Conservation (phyloP, 2,329 filamentous ascomycete species). For the Didymellaceae sp. region DNA sequence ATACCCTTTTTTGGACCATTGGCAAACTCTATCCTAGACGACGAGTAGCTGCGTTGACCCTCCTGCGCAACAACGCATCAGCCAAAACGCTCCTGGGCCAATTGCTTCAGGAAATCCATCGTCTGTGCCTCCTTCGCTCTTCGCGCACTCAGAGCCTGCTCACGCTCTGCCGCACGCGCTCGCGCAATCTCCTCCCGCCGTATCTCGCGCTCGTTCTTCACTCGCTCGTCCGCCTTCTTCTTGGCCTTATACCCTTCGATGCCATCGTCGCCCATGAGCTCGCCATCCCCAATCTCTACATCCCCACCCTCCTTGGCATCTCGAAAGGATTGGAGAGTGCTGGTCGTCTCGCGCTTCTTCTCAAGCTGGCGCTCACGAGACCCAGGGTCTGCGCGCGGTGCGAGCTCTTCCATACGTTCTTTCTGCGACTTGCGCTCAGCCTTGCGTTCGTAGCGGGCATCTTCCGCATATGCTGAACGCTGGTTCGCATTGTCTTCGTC, state of each 20-base stretch:
- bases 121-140: slow-evolving; percentile 81
- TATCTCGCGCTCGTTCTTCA: slow-evolving; percentile 85
- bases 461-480: slow-evolving; percentile 52
- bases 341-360: slow-evolving; percentile 77
- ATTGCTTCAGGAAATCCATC: slow-evolving; percentile 77
- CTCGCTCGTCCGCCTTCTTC: slow-evolving; percentile 68
- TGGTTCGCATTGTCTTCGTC: slow-evolving; percentile 62
- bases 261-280: slow-evolving; percentile 77
- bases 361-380: slow-evolving; percentile 84
- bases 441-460: slow-evolving; percentile 67
- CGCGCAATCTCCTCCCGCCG: slow-evolving; percentile 79
- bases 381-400: slow-evolving; percentile 81
- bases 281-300: slow-evolving; percentile 71
- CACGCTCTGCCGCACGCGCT: slow-evolving; percentile 78
- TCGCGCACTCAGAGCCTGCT: slow-evolving; percentile 74
- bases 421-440: slow-evolving; percentile 71
- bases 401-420: slow-evolving; percentile 78
- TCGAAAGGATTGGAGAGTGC: slow-evolving; percentile 75
- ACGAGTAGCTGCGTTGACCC: slow-evolving; percentile 63
- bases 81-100: slow-evolving; percentile 75
- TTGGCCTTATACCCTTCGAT: slow-evolving; percentile 70
- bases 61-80: slow-evolving; percentile 12
- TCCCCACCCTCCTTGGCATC: slow-evolving; percentile 68
- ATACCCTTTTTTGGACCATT: slow-evolving; percentile 84
- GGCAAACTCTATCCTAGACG: slow-evolving; percentile 88